Conservation (phyloP, 192 early-diverging fungal genomes). For the Funneliformis geosporum region DNA sequence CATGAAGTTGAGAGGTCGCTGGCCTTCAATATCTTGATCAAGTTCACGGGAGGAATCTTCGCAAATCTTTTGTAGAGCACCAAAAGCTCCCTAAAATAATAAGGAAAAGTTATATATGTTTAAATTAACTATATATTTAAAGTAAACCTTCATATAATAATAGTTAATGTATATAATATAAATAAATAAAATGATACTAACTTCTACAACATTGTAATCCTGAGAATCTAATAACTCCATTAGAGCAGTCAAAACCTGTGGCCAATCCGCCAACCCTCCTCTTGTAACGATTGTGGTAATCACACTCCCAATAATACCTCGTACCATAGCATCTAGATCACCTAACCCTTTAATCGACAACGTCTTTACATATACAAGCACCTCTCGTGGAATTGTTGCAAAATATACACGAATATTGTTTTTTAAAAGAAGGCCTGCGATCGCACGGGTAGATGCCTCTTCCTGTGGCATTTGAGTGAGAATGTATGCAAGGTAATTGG, state of each 20-base stretch:
- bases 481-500: conserved; percentile 88
- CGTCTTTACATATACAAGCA: conserved; percentile 72
- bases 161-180: background rate
- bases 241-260: conserved; percentile 77
- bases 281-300: conserved; percentile 83
- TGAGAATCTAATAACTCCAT: conserved; percentile 75
- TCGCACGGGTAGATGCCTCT: conserved; percentile 66
- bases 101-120: background rate
- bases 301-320: conserved; percentile 82
- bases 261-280: conserved; percentile 75
- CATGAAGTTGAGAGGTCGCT: conserved; percentile 79
- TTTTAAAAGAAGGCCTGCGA: conserved; percentile 85
- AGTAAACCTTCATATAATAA: background rate
- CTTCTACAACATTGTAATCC: conserved; percentile 76
- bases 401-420: conserved; percentile 68
- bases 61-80: conserved; percentile 92
- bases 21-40: conserved; percentile 71
- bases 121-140: background rate
- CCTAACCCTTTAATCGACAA: conserved; percentile 53
- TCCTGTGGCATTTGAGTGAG: conserved; percentile 73
- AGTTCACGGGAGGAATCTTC: conserved; percentile 88
- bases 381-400: conserved; percentile 51
- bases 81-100: conserved; percentile 70
- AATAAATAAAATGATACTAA: conserved; percentile 38
- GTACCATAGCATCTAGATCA: conserved; percentile 71